Percentiles rank a stretch among this genome's conserved stretches.
These are phyloP conservation scores for Pyrenopolyporus hunteri DNA, from an alignment of 495 filamentous ascomycete species.

Conservation along the genomic window DNA sequence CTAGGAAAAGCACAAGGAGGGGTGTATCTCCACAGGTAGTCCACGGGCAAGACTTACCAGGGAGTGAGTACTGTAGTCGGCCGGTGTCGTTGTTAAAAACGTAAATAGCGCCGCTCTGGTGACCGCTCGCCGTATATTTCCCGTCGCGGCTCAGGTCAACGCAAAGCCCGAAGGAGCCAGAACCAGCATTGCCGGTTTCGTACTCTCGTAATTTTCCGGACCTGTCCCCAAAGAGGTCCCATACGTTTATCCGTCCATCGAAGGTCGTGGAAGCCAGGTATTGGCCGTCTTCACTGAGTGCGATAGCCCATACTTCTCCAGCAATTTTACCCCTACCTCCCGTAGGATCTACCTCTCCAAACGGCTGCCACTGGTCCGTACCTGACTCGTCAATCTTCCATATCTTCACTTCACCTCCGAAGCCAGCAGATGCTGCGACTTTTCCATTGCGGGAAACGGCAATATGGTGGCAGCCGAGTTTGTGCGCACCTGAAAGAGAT, in stretches of 20 bases:
- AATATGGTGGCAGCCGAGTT: constrained; percentile 88
- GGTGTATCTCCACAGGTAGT: background rate
- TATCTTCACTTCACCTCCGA: constrained; percentile 81
- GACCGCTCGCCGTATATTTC: constrained; percentile 84
- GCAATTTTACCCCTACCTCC: constrained; percentile 50
- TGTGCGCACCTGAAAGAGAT: constrained; percentile 75
- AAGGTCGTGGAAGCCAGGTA: constrained; percentile 82
- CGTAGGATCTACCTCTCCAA: constrained; percentile 42
- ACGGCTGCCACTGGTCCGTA: constrained; percentile 53
- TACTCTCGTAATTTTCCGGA: constrained; percentile 72
- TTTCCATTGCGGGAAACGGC: constrained; percentile 70
- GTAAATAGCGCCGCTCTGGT: constrained; percentile 92
- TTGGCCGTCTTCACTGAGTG: constrained; percentile 79
- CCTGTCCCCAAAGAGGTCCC: constrained; percentile 66
- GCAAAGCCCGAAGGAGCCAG: constrained; percentile 75
- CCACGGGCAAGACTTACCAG: constrained; percentile 59
- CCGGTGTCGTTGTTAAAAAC: constrained; percentile 92
- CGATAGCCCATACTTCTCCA: constrained; percentile 83
- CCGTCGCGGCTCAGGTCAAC: constrained; percentile 82
- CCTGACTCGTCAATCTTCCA: constrained; percentile 66
- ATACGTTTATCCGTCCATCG: constrained; percentile 86
- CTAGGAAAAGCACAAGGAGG: background rate
- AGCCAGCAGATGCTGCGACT: constrained; percentile 80
- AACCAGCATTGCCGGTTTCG: constrained; percentile 79
- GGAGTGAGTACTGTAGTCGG: constrained; percentile 82